Conservation (phyloP, 1,284 basidiomycete species). For the Phylloporus gajari region DNA sequence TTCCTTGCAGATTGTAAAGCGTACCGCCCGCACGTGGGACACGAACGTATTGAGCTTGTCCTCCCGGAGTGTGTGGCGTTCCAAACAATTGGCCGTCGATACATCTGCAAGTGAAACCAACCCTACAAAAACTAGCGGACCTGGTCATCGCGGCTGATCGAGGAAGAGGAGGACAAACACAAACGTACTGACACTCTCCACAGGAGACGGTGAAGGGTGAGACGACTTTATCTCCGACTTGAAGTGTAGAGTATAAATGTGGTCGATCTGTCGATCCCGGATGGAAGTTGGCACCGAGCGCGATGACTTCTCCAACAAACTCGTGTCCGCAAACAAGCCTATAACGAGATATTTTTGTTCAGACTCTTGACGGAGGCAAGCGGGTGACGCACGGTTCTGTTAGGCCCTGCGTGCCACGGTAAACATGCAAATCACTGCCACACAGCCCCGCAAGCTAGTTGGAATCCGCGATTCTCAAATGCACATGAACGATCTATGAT, state of each 20-base stretch:
- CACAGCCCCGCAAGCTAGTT: slow-evolving; percentile 75
- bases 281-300: slow-evolving; percentile 73
- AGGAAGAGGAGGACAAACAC: not conserved
- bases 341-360: not conserved
- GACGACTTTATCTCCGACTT: slow-evolving; percentile 85
- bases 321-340: slow-evolving; percentile 84
- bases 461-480: not conserved
- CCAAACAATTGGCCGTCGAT: slow-evolving; percentile 76
- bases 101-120: slow-evolving; percentile 84
- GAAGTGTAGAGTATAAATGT: slow-evolving; percentile 71
- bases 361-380: not conserved
- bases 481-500: not conserved
- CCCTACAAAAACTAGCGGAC: slow-evolving; percentile 70
- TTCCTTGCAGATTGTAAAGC: slow-evolving; percentile 71
- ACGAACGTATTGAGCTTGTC: slow-evolving; percentile 88
- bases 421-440: slow-evolving; percentile 87
- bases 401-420: slow-evolving; percentile 66
- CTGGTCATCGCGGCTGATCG: not conserved
- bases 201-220: slow-evolving; percentile 89
- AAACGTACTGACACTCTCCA: slow-evolving; percentile 78
- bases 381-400: slow-evolving; percentile 45
- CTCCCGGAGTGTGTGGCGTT: slow-evolving; percentile 77
- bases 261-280: slow-evolving; percentile 60
- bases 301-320: slow-evolving; percentile 82
- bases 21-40: slow-evolving; percentile 85